Percentiles rank a stretch among this genome's conserved stretches.
These are phyloP conservation scores for Chimonanthus praecox DNA, from an alignment of 164 flowering plant genomes.

Conservation along the genomic window DNA sequence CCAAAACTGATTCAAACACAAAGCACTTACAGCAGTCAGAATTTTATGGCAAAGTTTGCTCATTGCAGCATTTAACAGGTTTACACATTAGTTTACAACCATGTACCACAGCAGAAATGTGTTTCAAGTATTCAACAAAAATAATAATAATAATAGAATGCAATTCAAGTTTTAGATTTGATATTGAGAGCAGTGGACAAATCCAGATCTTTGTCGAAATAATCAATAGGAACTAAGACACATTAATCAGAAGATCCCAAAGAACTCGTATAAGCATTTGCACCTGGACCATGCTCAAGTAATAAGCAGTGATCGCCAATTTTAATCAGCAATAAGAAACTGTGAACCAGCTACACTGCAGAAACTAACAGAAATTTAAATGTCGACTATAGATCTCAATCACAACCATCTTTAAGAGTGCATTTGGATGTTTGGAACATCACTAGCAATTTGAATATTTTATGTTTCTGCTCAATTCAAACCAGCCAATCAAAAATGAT, in stretches of 20 bases:
- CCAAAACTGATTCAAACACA: constrained; percentile 62
- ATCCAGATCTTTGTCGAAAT: neutral
- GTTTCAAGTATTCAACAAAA: neutral
- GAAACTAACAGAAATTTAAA: too few species aligned
- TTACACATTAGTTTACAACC: neutral
- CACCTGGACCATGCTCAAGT: neutral
- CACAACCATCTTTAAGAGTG: too few species aligned
- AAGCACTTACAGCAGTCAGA: neutral
- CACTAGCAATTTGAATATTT: too few species aligned
- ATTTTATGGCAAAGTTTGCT: neutral
- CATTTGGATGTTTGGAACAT: too few species aligned
- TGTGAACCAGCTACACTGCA: too few species aligned
- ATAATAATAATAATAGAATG: constrained; percentile 7
- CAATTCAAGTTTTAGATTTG: constrained; percentile 1
- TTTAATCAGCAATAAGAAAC: neutral
- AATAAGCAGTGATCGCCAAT: neutral
- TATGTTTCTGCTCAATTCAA: too few species aligned
- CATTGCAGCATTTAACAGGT: neutral
- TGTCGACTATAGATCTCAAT: too few species aligned
- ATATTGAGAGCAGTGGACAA: neutral
- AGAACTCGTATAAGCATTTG: neutral
- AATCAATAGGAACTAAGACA: neutral
- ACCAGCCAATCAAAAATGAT: too few species aligned
- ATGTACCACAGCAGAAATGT: neutral
- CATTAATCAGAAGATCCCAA: neutral